Evolutionary conservation across 2,329 filamentous ascomycete genomes (phyloP), one percentile per base, ranked within the genome.

Genomic region (Corniculantispora saksenae): DNA sequence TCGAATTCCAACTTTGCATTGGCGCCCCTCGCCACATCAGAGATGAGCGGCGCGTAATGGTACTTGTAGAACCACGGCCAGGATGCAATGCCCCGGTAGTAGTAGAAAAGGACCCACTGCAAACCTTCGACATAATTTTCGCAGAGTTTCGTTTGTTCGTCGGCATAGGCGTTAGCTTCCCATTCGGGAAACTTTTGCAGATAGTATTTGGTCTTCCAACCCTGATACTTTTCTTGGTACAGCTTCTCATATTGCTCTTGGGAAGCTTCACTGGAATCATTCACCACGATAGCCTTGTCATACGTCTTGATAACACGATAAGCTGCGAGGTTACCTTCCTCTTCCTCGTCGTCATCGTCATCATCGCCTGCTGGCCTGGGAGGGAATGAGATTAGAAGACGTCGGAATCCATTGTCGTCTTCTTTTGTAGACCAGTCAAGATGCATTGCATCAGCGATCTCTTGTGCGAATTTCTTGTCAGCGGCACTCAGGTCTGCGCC

Each of bases 61-160:
- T 97, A 99, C 67, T 85, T 84, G 78, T 97, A 99, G 80, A 92
- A 99, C 95, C 95, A 99, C 17, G 95, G 93, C 95, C 95, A 99
- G 15, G 94, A 98, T 19, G 93, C 95, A 66, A 99, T 95, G 67
- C 95, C 95, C 62, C 90, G 90, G 80, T 99, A 99, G 79, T 99
- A 99, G 81, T 99, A 99, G 78, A 91, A 97, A 58, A 99, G 82
- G 51, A 99, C 95, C 96, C 95, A 99, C 76, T 99, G 95, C 67
- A 99, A 81, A 67, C 95, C 95, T 79, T 99, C 92, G 8, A 99
- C 93, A 72, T 99, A 99, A 78, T 98, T 99, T 78, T 98, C 93
- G 29, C 92, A 91, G 67, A 99, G 83, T 69, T 91, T 89, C 62
- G 83, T 89, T 74, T 98, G 84, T 76, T 97, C 93, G 48, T 88